Evolutionary conservation across 2,329 filamentous ascomycete species (phyloP).

Genomic region (Neofusicoccum sp.): DNA sequence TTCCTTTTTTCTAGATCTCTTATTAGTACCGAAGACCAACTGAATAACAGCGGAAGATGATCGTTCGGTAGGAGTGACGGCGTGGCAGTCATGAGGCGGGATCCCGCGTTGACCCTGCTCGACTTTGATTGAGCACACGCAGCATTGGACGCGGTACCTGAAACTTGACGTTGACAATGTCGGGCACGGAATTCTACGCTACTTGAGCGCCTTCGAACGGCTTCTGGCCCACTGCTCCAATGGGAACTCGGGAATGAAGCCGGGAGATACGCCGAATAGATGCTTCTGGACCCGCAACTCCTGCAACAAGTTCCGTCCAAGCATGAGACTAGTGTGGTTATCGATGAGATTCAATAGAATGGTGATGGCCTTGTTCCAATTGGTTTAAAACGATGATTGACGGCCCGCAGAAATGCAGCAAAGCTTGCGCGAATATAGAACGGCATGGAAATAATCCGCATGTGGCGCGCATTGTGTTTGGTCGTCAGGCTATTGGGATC

Average conservation of each 20-base stretch:
- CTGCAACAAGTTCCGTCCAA: slow-evolving; percentile 21
- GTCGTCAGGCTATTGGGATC: neutral
- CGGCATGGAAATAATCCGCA: slow-evolving; percentile 26
- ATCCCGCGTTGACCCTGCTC: slow-evolving; percentile 7
- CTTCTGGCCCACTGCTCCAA: neutral
- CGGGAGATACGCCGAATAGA: slow-evolving; percentile 13
- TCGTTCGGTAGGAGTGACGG: slow-evolving; percentile 18
- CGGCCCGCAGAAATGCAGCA: slow-evolving; percentile 16
- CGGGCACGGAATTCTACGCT: slow-evolving; percentile 22
- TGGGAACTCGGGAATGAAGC: slow-evolving; percentile 4
- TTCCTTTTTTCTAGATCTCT: slow-evolving; percentile 16
- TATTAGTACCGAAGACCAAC: slow-evolving; percentile 20
- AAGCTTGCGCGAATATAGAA: slow-evolving; percentile 22
- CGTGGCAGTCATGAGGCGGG: slow-evolving; percentile 18
- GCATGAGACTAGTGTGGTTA: slow-evolving; percentile 18
- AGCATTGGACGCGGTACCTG: slow-evolving; percentile 21
- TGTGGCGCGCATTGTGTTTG: neutral
- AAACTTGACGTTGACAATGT: slow-evolving; percentile 22
- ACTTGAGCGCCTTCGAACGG: slow-evolving; percentile 9
- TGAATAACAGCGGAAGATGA: slow-evolving; percentile 21
- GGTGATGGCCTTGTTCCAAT: slow-evolving; percentile 14
- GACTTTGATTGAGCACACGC: slow-evolving; percentile 13
- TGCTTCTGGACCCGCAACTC: slow-evolving; percentile 21
- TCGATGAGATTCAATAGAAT: slow-evolving; percentile 5
- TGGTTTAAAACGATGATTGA: slow-evolving; percentile 7